Conservation (phyloP, 768 basidiomycete species). For the Suillus spraguei region DNA sequence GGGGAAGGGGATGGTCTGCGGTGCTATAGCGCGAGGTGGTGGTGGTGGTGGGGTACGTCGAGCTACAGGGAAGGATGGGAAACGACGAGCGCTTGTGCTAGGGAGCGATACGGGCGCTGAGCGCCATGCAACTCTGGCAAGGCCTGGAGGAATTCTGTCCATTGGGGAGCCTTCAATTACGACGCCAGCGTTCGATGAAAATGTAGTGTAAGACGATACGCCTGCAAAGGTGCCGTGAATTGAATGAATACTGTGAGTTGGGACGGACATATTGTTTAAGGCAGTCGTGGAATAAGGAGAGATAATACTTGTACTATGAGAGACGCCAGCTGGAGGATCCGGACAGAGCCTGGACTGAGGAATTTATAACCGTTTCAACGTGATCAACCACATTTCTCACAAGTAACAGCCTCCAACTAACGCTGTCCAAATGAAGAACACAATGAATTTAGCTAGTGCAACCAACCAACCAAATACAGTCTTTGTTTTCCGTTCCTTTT, state of each 20-base stretch:
- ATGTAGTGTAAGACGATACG: slow-evolving; percentile 25
- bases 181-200: slow-evolving; percentile 30
- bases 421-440: slow-evolving; percentile 5
- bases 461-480: slow-evolving; percentile 26
- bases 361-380: slow-evolving; percentile 13
- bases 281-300: slow-evolving; percentile 17
- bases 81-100: slow-evolving; percentile 18
- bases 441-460: slow-evolving; percentile 15
- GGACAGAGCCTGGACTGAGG: not conserved
- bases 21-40: slow-evolving; percentile 17
- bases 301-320: slow-evolving; percentile 7
- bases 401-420: slow-evolving; percentile 5
- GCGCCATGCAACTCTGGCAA: slow-evolving; percentile 31
- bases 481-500: slow-evolving; percentile 20
- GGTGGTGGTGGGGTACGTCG: slow-evolving; percentile 18
- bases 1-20: slow-evolving; percentile 25
- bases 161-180: slow-evolving; percentile 16
- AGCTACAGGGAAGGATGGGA: slow-evolving; percentile 17
- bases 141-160: slow-evolving; percentile 25
- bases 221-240: slow-evolving; percentile 36
- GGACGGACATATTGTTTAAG: slow-evolving; percentile 26
- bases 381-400: not conserved
- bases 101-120: slow-evolving; percentile 21
- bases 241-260: slow-evolving; percentile 32
- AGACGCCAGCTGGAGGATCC: not conserved